Percentiles rank a stretch among this genome's conserved stretches.
These are phyloP conservation scores for Mortierella antarctica DNA, from an alignment of 192 early-diverging fungal genomes.

Conservation along the genomic window DNA sequence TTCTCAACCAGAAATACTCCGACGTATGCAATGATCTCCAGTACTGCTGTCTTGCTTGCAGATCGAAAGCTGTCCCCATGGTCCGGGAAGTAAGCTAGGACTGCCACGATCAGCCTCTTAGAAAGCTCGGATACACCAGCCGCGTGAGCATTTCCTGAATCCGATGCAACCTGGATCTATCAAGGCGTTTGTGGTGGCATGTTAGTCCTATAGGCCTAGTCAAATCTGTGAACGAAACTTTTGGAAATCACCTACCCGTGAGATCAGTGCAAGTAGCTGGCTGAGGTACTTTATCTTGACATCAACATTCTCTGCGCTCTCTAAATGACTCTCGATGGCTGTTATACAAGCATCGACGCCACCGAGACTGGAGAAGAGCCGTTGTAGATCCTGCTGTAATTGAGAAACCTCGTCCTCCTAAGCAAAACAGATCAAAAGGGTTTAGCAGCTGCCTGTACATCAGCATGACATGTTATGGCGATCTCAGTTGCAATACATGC, in stretches of 20 bases:
- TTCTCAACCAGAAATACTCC: slow-evolving; percentile 41
- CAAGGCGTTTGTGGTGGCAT: background rate
- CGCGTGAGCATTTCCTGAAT: slow-evolving; percentile 7
- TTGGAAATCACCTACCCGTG: slow-evolving; percentile 8
- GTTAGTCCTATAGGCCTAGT: too few species aligned
- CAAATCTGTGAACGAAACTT: background rate
- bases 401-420: slow-evolving; percentile 37
- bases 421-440: background rate
- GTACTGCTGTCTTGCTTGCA: slow-evolving; percentile 21
- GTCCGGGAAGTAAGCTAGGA: slow-evolving; percentile 42
- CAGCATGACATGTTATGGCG: background rate
- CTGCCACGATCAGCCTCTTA: slow-evolving; percentile 19
- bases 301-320: slow-evolving; percentile 15
- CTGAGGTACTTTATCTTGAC: slow-evolving; percentile 17
- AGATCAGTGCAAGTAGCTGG: slow-evolving; percentile 19
- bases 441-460: background rate
- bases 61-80: slow-evolving; percentile 37
- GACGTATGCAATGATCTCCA: slow-evolving; percentile 32
- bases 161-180: slow-evolving; percentile 27
- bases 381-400: slow-evolving; percentile 32
- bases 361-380: slow-evolving; percentile 13
- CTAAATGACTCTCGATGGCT: slow-evolving; percentile 26
- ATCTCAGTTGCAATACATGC: background rate
- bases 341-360: slow-evolving; percentile 23
- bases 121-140: slow-evolving; percentile 8